These are phyloP conservation scores for Lachancea kluyveri DNA, from an alignment of 805 yeast genomes.

Conservation along the genomic window DNA sequence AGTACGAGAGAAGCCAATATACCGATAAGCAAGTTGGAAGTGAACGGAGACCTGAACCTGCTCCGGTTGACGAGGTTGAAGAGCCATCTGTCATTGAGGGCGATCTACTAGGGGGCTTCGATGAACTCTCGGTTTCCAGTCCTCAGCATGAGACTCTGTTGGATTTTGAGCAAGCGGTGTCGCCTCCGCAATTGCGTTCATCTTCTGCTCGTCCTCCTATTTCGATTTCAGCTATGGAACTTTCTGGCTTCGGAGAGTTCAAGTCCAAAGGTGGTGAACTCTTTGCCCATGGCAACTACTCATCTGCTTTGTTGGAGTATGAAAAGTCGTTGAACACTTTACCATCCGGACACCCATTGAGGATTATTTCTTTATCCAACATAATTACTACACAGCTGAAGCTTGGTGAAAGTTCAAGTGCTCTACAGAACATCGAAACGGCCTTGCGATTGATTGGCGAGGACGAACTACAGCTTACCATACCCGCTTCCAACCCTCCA, in stretches of 20 bases:
- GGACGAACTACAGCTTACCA: conserved; percentile 37
- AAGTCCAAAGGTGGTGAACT: conserved; percentile 53
- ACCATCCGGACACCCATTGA: conserved; percentile 58
- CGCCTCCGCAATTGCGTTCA: no score
- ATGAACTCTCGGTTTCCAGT: no score
- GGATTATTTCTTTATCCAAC: conserved; percentile 69
- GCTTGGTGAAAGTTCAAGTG: conserved; percentile 54
- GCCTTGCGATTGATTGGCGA: conserved; percentile 33
- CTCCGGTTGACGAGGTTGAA: no score
- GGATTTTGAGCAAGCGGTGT: no score
- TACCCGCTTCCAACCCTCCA: conserved; percentile 28
- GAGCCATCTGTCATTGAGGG: conserved; percentile 4
- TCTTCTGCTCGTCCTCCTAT: no score
- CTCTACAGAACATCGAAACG: conserved; percentile 25
- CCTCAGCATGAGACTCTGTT: conserved; percentile 8
- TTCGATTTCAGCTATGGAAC: conserved; percentile 27
- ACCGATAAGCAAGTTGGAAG: no score
- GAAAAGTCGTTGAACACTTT: conserved; percentile 48
- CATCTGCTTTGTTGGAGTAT: conserved; percentile 56
- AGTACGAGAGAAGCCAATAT: no score
- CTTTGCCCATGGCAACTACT: conserved; percentile 79
- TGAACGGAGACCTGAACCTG: no score
- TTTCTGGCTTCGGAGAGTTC: conserved; percentile 37
- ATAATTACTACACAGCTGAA: conserved; percentile 61
- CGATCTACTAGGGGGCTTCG: conserved; percentile 10